Evolutionary conservation across 176 grass and related monocot species (phyloP).

Genomic region (Pharus latifolius): DNA sequence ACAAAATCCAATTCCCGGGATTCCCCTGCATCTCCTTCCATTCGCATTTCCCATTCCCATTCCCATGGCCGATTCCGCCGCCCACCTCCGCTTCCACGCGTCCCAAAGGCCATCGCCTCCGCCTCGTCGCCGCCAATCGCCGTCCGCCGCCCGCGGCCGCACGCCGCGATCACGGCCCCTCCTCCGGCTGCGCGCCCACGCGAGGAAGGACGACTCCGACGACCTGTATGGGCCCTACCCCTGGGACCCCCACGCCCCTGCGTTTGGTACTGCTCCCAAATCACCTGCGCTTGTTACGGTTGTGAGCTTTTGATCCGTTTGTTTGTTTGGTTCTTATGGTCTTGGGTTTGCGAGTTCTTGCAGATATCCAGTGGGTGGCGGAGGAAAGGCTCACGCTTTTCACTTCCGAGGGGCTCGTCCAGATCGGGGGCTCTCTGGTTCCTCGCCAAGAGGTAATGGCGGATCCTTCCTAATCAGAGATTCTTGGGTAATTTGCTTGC

Average conservation of each 20-base stretch:
- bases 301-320: no score
- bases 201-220: neutral
- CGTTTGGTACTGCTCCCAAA: no score
- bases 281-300: no score
- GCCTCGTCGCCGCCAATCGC: neutral
- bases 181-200: no score
- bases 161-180: no score
- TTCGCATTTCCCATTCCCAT: neutral
- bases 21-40: neutral
- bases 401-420: conserved; percentile 48
- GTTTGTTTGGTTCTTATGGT: no score
- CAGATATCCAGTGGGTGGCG: conserved; percentile 43
- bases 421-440: conserved; percentile 43
- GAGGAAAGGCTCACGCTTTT: conserved; percentile 40
- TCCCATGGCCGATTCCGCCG: conserved; percentile 9
- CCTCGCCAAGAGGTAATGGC: conserved; percentile 22
- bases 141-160: conserved; percentile 1
- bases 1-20: neutral
- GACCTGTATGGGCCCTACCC: conserved; percentile 49
- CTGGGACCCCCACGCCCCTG: conserved; percentile 27
- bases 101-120: neutral
- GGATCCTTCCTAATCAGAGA: no score
- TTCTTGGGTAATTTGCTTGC: no score
- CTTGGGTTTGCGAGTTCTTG: neutral
- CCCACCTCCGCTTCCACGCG: no score